Percentiles rank a stretch among this genome's conserved stretches.
Conservation (phyloP, 2,329 filamentous ascomycete species). For the Didymella segeticola region DNA sequence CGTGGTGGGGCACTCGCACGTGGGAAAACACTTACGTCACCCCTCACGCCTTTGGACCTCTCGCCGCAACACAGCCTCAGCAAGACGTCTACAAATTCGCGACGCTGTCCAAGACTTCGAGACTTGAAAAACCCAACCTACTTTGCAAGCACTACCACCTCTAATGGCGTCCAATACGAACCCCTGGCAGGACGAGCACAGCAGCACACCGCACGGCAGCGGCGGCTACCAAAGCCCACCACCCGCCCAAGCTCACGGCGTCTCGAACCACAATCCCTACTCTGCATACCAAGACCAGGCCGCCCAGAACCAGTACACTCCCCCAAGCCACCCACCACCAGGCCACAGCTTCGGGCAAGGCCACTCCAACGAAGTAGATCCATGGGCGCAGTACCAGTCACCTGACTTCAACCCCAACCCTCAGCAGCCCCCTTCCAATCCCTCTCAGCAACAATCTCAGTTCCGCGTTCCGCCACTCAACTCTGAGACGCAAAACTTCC, state of each 20-base stretch:
- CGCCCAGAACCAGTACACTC: constrained; percentile 5
- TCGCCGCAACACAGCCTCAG: constrained; percentile 21
- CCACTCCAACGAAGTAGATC: constrained; percentile 9
- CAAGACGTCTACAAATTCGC: constrained; percentile 16
- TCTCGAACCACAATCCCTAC: constrained; percentile 29
- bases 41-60: constrained; percentile 19
- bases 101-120: not conserved
- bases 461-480: constrained; percentile 12
- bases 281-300: constrained; percentile 30
- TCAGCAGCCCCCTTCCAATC: constrained; percentile 10
- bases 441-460: no score
- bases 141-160: not conserved
- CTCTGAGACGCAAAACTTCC: constrained; percentile 17
- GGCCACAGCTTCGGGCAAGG: constrained; percentile 3
- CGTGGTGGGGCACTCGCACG: constrained; percentile 22
- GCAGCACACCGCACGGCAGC: constrained; percentile 8
- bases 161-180: constrained; percentile 31
- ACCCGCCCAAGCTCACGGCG: constrained; percentile 13
- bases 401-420: constrained; percentile 15
- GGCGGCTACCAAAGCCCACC: constrained; percentile 23
- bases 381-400: constrained; percentile 18
- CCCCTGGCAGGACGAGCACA: constrained; percentile 33
- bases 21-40: constrained; percentile 27
- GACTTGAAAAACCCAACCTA: not conserved
- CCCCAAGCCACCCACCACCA: constrained; percentile 13